Conservation (phyloP, 1,284 basidiomycete species). For the Ceratobasidium sp. region DNA sequence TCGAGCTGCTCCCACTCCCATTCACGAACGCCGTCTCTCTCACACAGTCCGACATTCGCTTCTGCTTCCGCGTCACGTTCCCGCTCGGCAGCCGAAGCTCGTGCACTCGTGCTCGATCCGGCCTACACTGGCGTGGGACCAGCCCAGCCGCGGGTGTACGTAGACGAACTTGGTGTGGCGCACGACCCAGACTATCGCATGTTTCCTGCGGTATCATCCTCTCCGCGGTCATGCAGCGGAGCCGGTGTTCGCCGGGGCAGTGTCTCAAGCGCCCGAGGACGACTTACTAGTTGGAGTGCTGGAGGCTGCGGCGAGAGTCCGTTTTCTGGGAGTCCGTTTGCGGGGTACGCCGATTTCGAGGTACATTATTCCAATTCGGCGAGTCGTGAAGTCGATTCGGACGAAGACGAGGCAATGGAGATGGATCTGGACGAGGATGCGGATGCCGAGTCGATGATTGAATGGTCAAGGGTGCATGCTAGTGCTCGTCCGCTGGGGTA, state of each 20-base stretch:
- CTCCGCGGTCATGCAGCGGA: not conserved
- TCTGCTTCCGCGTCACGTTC: not conserved
- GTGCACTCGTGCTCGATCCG: conserved; percentile 31
- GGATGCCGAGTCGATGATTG: conserved; percentile 29
- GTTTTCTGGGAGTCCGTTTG: conserved; percentile 29
- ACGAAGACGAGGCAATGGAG: conserved; percentile 8
- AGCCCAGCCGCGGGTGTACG: conserved; percentile 10
- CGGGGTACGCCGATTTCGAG: conserved; percentile 27
- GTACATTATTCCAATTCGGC: not conserved
- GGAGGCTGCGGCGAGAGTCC: conserved; percentile 20
- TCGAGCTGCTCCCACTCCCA: not conserved
- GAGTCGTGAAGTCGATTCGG: not conserved
- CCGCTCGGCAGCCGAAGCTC: conserved; percentile 32
- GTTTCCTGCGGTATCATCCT: conserved; percentile 8
- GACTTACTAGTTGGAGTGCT: not conserved
- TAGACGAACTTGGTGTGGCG: conserved; percentile 22
- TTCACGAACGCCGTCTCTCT: conserved; percentile 12
- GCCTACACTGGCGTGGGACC: conserved; percentile 25
- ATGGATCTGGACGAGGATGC: conserved; percentile 15
- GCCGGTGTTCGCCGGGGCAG: conserved; percentile 12
- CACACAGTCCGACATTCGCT: conserved; percentile 16
- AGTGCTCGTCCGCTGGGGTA: conserved; percentile 21
- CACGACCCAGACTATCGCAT: conserved; percentile 34
- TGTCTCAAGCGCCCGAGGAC: conserved; percentile 12
- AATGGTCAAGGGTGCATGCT: conserved; percentile 28